These are phyloP conservation scores for Fusarium continuum DNA, from an alignment of 2,329 filamentous ascomycete species.

Conservation along the genomic window DNA sequence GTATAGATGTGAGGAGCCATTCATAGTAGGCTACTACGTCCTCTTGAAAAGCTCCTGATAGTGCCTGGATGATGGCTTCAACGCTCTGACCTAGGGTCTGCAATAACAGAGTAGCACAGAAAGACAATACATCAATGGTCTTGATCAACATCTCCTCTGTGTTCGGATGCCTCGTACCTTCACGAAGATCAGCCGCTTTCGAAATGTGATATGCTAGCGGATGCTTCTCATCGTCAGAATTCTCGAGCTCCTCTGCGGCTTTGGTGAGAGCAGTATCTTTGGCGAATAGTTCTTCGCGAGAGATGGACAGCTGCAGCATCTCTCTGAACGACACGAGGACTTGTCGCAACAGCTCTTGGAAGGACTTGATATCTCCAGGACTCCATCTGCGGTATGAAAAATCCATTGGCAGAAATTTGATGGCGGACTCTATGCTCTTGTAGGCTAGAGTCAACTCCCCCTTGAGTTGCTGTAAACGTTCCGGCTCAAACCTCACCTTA, in stretches of 20 bases:
- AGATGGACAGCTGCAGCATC: constrained; percentile 4
- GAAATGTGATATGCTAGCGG: constrained; percentile 14
- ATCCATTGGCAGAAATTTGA: constrained; percentile 16
- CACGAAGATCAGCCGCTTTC: constrained; percentile 9
- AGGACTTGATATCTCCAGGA: constrained; percentile 11
- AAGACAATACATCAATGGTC: background rate
- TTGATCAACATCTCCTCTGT: constrained; percentile 17
- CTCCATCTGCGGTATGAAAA: constrained; percentile 14
- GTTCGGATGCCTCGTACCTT: constrained; percentile 3
- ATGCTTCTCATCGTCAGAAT: constrained; percentile 9
- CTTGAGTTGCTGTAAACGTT: constrained; percentile 1
- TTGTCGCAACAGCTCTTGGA: constrained; percentile 7
- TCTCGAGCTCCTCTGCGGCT: constrained; percentile 7
- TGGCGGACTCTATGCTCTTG: constrained; percentile 3
- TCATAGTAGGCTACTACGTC: background rate
- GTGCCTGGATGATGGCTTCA: background rate
- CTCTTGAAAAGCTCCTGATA: background rate
- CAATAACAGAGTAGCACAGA: background rate
- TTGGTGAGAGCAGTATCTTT: constrained; percentile 12
- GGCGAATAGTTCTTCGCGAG: constrained; percentile 5
- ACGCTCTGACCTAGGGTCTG: background rate
- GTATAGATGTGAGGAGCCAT: background rate
- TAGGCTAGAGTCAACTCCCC: background rate
- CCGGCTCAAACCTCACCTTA: background rate
- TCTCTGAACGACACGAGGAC: constrained; percentile 1